Conservation (phyloP, 306 rosid genomes). For the Astragalus membranaceus region DNA sequence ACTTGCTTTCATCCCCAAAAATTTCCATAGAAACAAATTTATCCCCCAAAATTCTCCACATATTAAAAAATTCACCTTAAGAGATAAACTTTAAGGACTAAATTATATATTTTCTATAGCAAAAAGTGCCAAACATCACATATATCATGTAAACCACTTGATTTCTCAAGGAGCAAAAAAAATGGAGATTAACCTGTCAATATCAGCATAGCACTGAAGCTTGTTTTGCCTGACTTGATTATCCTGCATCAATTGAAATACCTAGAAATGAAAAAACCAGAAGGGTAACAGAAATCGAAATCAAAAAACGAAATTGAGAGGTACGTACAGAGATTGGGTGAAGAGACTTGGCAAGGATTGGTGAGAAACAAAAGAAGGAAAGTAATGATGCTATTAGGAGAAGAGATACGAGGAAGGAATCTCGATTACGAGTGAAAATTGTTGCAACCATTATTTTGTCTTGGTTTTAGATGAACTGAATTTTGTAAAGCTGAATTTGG, state of each 20-base stretch:
- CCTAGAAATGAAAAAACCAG: constrained; percentile 1
- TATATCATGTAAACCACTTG: background rate
- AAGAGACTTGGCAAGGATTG: constrained; percentile 56
- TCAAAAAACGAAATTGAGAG: background rate
- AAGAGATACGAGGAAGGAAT: background rate
- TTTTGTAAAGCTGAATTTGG: background rate
- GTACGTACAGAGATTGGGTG: constrained; percentile 58
- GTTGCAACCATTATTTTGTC: background rate
- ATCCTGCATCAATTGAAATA: constrained; percentile 37
- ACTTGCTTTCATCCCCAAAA: background rate
- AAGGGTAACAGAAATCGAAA: background rate
- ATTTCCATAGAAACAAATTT: background rate
- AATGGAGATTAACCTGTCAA: constrained; percentile 46
- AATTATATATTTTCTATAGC: background rate
- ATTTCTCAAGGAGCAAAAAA: background rate
- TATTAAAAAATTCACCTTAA: background rate
- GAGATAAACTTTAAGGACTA: background rate
- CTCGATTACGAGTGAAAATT: background rate
- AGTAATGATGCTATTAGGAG: constrained; percentile 16
- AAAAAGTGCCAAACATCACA: background rate
- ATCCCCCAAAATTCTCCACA: background rate
- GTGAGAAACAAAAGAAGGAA: constrained; percentile 21
- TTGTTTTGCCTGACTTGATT: constrained; percentile 64
- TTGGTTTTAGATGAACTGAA: background rate
- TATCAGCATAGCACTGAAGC: constrained; percentile 76